Percentiles rank a stretch among this genome's conserved stretches.
These are phyloP conservation scores for Penicillium verrucosum DNA, from an alignment of 2,329 filamentous ascomycete genomes.

Conservation along the genomic window DNA sequence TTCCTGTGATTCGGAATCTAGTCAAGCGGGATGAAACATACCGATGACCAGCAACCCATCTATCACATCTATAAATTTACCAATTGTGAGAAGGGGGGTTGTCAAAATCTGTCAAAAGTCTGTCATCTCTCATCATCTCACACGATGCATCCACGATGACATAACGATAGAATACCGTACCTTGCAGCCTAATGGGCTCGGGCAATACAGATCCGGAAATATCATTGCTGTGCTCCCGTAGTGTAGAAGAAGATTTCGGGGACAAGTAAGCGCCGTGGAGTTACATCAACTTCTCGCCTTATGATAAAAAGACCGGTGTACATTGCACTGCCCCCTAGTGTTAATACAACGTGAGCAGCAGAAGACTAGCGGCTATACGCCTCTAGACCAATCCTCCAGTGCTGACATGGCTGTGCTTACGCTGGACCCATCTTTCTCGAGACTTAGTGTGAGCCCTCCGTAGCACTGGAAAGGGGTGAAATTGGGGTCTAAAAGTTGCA, in stretches of 20 bases:
- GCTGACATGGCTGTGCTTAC: not conserved
- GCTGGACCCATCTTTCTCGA: not conserved
- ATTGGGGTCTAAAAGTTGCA: not conserved
- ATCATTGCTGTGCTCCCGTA: not conserved
- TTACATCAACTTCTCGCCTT: not conserved
- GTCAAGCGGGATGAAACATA: too few relatives aligned
- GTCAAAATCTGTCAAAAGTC: too few relatives aligned
- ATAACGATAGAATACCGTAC: not conserved
- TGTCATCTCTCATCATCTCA: not conserved
- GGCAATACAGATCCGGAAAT: not conserved
- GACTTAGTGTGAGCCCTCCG: not conserved
- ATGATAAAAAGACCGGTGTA: not conserved
- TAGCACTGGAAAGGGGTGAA: not conserved
- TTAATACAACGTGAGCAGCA: not conserved
- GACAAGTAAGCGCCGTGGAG: not conserved
- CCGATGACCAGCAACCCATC: too few relatives aligned
- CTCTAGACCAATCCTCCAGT: too few relatives aligned
- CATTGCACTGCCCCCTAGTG: not conserved
- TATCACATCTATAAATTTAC: too few relatives aligned
- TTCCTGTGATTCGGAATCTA: too few relatives aligned
- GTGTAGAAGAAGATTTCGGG: not conserved
- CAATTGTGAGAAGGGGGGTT: too few relatives aligned
- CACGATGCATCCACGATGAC: not conserved
- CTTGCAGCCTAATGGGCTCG: not conserved
- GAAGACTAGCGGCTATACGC: too few relatives aligned